Conservation (phyloP, 2,329 filamentous ascomycete species). For the Colletotrichum sp. region DNA sequence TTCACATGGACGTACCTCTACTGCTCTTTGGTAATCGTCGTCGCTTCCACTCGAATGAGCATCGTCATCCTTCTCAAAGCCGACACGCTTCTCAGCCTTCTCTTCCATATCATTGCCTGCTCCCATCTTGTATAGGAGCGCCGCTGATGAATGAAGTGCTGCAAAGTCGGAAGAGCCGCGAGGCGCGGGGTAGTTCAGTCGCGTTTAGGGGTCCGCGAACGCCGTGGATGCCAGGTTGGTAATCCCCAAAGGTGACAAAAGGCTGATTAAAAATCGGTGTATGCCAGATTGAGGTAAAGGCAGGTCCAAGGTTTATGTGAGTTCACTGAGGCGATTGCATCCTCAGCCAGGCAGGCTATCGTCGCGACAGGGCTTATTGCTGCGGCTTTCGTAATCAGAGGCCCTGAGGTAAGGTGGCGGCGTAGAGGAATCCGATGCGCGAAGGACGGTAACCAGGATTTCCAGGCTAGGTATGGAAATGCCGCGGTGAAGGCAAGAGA, state of each 20-base stretch:
- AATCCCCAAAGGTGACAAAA: background rate
- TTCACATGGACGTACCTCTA: constrained; percentile 49
- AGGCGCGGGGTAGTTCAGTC: constrained; percentile 8
- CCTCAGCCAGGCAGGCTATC: background rate
- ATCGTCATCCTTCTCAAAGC: constrained; percentile 37
- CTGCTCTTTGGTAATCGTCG: constrained; percentile 51
- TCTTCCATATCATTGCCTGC: constrained; percentile 5
- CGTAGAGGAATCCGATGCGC: background rate
- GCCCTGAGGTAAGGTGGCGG: background rate
- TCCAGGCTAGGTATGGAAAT: background rate
- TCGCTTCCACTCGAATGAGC: constrained; percentile 52
- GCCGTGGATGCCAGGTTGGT: background rate
- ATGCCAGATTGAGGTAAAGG: background rate
- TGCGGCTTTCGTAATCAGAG: background rate
- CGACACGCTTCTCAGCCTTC: constrained; percentile 28
- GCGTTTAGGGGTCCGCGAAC: background rate
- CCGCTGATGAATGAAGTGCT: background rate
- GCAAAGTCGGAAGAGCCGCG: background rate
- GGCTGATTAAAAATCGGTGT: background rate
- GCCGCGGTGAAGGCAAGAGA: background rate
- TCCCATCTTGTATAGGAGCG: background rate
- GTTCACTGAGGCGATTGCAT: background rate
- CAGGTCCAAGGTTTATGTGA: background rate
- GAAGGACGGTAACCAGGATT: background rate
- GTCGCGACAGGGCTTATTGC: background rate